Base-by-base conservation (phyloP, 345 rosid species). In the Durio zibethinus region DNA sequence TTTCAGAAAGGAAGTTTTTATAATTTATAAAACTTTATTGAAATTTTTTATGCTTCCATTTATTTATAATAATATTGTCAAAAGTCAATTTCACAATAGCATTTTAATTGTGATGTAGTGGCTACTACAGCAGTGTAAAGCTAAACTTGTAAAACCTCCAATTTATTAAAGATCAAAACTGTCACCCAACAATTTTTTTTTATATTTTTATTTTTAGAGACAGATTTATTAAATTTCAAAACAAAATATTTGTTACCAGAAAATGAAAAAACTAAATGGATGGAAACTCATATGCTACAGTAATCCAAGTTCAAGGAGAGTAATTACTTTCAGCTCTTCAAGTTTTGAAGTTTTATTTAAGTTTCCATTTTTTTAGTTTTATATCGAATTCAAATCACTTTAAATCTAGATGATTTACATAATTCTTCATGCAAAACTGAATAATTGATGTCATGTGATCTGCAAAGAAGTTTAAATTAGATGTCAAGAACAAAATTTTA, bases 391-490 rank as follows among this genome's bases (percentile, higher is more conserved):
- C 16, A n/a, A 29, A 64, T 48, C 52, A 50, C 23, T 35, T 64
- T 62, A 35, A 21, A 63, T 21, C 50, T 21, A 62, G 23, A 33
- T 6, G 5, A 50, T 65, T 35, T 65, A 36, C 50, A 65, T 43
- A 40, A 56, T 65, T 48, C 52, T 47, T 21, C 12, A 33, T 33
- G 47, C 45, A 65, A 69, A 82, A 56, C 61, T 3, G 31, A 56
- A 56, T 56, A 21, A 70, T 54, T 67, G 60, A 69, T 73, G 20
- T 20, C n/a, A 27, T 63, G 18, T 43, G 42, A 20, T 77, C 60
- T 75, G 53, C 59, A 78, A 78, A 25, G 42, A 76, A 38, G 38
- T 21, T 21, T 73, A 77, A 83, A 67, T 73, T 69, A 66, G 80
- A 80, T 79, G 71, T 64, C 36, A 42, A 75, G 52, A 35, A 52